These are phyloP conservation scores for Epichloe sp. DNA, from an alignment of 2,329 filamentous ascomycete genomes.

Conservation along the genomic window DNA sequence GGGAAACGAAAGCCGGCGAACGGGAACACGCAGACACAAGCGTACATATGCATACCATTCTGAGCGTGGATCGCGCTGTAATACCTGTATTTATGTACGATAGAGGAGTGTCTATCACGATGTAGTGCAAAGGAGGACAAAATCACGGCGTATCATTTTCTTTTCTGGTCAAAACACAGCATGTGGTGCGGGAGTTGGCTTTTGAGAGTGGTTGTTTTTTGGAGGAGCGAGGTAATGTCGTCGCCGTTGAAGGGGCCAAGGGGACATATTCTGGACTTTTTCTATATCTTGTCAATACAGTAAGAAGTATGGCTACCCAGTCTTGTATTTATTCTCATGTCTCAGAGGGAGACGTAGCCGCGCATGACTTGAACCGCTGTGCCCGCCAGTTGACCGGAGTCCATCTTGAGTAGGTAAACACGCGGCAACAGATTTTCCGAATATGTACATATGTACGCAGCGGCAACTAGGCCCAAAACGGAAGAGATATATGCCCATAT, in stretches of 20 bases:
- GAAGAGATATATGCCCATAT: too few relatives aligned
- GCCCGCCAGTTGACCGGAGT: constrained; percentile 20
- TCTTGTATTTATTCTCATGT: neutral
- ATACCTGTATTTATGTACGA: constrained; percentile 26
- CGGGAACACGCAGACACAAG: neutral
- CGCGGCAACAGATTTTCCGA: too few relatives aligned
- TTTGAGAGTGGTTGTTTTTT: constrained; percentile 1
- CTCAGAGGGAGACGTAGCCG: constrained; percentile 17
- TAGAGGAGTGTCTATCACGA: constrained; percentile 15
- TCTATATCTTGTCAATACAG: neutral
- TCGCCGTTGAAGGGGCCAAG: neutral
- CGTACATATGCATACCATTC: neutral
- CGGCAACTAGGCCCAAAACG: too few relatives aligned
- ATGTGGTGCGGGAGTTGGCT: constrained; percentile 6
- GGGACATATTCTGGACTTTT: neutral
- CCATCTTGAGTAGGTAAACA: constrained; percentile 15
- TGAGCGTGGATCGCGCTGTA: constrained; percentile 15
- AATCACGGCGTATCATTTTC: constrained; percentile 11
- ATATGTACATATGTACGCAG: too few relatives aligned
- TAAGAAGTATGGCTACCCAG: neutral
- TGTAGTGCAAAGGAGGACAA: constrained; percentile 7
- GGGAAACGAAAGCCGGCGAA: constrained; percentile 11
- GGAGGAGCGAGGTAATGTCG: neutral
- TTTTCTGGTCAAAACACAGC: constrained; percentile 2
- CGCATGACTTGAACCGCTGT: constrained; percentile 23